phyloP scores from a whole-genome alignment of 495 filamentous ascomycete species.

The Chaetomium fimeti region DNA sequence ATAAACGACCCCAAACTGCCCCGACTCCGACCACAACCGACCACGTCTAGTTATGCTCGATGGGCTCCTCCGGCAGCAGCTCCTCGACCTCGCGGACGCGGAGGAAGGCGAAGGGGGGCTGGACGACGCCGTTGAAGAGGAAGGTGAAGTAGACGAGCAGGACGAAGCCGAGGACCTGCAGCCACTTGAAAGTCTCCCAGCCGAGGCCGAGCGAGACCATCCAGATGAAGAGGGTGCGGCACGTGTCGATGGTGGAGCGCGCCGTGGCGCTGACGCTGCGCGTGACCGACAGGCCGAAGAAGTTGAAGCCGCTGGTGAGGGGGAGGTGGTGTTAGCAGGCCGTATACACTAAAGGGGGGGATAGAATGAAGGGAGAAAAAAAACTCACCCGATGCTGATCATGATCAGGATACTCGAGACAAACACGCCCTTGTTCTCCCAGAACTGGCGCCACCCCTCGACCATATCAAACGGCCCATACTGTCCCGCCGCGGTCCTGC shows the following conservation, averaged over 20 bases:
- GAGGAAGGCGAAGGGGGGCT: conserved; percentile 64
- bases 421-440: conserved; percentile 63
- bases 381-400: conserved; percentile 87
- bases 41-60: conserved; percentile 62
- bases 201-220: conserved; percentile 87
- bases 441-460: conserved; percentile 79
- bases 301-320: conserved; percentile 81
- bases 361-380: conserved; percentile 1
- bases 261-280: conserved; percentile 84
- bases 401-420: conserved; percentile 83
- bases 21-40: not conserved
- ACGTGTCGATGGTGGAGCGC: conserved; percentile 94
- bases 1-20: not conserved
- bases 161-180: conserved; percentile 85
- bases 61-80: conserved; percentile 79
- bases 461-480: conserved; percentile 86
- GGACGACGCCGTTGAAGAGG: conserved; percentile 89
- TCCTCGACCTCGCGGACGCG: conserved; percentile 60
- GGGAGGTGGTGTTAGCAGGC: conserved; percentile 14
- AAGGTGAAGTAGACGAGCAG: conserved; percentile 96
- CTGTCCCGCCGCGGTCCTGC: conserved; percentile 66
- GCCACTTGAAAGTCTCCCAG: conserved; percentile 98
- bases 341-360: not conserved
- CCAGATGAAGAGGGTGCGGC: conserved; percentile 98
- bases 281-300: conserved; percentile 93